Evolutionary conservation across 2,329 filamentous ascomycete species (phyloP).

Genomic region (Ampelomyces quisqualis): DNA sequence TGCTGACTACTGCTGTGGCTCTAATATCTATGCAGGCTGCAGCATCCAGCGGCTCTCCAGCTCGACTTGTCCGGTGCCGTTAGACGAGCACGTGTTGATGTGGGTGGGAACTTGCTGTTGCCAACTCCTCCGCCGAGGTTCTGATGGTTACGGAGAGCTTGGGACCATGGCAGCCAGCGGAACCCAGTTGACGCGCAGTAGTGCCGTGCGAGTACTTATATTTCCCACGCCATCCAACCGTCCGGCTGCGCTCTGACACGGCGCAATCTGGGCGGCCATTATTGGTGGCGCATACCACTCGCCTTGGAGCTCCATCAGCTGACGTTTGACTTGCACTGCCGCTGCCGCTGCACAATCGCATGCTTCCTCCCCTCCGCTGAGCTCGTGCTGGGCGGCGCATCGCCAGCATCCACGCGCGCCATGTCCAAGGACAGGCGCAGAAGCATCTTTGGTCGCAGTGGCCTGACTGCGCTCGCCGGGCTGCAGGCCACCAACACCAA

Average conservation of each 20-base stretch:
- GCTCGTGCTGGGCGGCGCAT: constrained; percentile 33
- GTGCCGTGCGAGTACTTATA: neutral
- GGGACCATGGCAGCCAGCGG: neutral
- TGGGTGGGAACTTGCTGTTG: neutral
- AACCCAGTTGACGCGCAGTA: too few relatives aligned
- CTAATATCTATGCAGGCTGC: too few relatives aligned
- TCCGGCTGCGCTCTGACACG: constrained; percentile 11
- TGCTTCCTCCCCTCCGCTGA: constrained; percentile 27
- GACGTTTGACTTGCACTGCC: constrained; percentile 7
- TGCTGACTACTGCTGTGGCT: neutral
- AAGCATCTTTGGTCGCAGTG: constrained; percentile 41
- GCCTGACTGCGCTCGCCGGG: constrained; percentile 34
- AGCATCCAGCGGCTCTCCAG: too few relatives aligned
- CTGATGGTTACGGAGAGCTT: neutral
- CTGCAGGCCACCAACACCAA: constrained; percentile 29
- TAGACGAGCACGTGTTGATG: neutral
- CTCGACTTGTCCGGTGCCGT: too few relatives aligned
- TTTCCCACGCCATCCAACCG: constrained; percentile 1
- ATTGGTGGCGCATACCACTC: constrained; percentile 12
- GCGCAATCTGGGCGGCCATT: constrained; percentile 9
- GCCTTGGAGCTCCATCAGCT: too few relatives aligned
- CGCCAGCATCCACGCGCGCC: constrained; percentile 22
- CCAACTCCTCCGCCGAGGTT: neutral
- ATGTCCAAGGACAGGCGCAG: constrained; percentile 43
- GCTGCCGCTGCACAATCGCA: constrained; percentile 16